These are phyloP conservation scores for Hygrophorus pudorinus DNA, from an alignment of 768 basidiomycete genomes.

Conservation along the genomic window DNA sequence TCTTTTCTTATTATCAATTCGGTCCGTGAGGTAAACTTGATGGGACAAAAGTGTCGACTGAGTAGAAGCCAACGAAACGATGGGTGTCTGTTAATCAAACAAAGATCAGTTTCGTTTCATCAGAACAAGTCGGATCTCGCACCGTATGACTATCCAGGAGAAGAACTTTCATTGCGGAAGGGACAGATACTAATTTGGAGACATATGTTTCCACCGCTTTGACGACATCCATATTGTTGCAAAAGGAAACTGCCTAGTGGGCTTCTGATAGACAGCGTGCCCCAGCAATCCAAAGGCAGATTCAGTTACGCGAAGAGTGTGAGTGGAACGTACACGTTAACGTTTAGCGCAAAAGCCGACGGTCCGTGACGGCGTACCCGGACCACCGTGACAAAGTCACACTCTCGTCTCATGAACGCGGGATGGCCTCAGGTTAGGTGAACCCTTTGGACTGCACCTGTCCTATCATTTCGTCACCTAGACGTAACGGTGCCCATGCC, in stretches of 20 bases:
- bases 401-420: too few relatives aligned
- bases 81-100: conserved; percentile 63
- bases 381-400: not conserved
- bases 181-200: conserved; percentile 76
- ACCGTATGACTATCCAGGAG: conserved; percentile 93
- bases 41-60: conserved; percentile 90
- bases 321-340: not conserved
- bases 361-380: not conserved
- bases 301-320: too few relatives aligned
- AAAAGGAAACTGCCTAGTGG: too few relatives aligned
- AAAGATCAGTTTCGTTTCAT: conserved; percentile 1
- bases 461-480: too few relatives aligned
- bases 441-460: too few relatives aligned
- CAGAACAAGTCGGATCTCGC: conserved; percentile 15
- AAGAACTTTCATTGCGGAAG: conserved; percentile 89
- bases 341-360: not conserved
- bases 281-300: too few relatives aligned
- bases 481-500: too few relatives aligned
- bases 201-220: conserved; percentile 95
- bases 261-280: too few relatives aligned
- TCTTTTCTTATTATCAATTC: conserved; percentile 88
- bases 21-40: conserved; percentile 95
- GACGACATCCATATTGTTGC: conserved; percentile 75
- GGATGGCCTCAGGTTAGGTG: too few relatives aligned
- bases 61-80: conserved; percentile 89